Evolutionary conservation across 352 stramenopile genomes (phyloP).

Genomic region (Pythium biforme): DNA sequence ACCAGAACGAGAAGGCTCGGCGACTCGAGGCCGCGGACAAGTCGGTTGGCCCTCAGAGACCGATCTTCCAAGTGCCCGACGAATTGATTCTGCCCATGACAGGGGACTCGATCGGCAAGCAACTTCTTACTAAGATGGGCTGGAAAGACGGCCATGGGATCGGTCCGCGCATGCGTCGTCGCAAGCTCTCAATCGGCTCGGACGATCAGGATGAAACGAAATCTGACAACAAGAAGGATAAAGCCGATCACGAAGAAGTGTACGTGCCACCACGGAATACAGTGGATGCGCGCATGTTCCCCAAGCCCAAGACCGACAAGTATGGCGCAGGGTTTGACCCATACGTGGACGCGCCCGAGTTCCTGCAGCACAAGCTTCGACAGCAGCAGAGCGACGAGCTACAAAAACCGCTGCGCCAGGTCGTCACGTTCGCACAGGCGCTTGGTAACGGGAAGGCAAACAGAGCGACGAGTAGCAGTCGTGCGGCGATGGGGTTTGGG

Average conservation of each 20-base stretch:
- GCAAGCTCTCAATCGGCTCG: conserved; percentile 36
- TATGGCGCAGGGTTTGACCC: conserved; percentile 82
- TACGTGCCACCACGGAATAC: conserved; percentile 58
- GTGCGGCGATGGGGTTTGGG: conserved; percentile 52
- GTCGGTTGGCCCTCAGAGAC: not conserved
- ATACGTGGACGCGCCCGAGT: conserved; percentile 73
- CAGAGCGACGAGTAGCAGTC: not conserved
- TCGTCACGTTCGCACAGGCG: conserved; percentile 77
- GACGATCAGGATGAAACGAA: conserved; percentile 8
- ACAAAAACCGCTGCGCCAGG: conserved; percentile 34
- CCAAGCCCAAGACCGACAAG: conserved; percentile 66
- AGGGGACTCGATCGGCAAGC: conserved; percentile 74
- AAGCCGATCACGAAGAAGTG: conserved; percentile 28
- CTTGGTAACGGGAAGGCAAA: conserved; percentile 21
- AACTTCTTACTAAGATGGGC: conserved; percentile 84
- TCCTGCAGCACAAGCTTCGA: conserved; percentile 49
- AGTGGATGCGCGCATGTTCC: conserved; percentile 56
- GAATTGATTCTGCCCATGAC: conserved; percentile 70
- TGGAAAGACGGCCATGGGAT: conserved; percentile 92
- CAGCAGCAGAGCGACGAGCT: conserved; percentile 24
- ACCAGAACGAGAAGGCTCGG: conserved; percentile 33
- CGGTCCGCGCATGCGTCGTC: conserved; percentile 57
- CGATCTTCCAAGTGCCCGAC: conserved; percentile 56
- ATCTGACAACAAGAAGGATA: not conserved
- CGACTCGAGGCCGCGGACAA: conserved; percentile 24